Evolutionary conservation across 768 basidiomycete genomes (phyloP), one percentile per base, ranked within the genome.

Genomic region (Hygrophorus russula): DNA sequence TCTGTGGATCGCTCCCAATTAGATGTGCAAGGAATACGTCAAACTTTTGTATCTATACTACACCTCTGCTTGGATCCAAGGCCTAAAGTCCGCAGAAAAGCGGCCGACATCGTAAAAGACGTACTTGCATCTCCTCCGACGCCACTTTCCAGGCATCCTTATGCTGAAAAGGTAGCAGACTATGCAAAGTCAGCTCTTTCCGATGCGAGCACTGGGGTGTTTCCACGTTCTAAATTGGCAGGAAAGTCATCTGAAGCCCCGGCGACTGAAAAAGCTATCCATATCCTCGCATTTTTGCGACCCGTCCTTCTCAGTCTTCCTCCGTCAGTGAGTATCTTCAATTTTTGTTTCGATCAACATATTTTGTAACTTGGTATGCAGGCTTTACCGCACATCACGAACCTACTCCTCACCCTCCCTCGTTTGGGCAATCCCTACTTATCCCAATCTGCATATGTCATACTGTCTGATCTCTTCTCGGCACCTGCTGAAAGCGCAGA

Each of bases 1-100:
- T 65, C 80, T n/a, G 68, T 92, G 13, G 86, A 92, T 49, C 65
- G 76, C 19, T 65, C 78, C 0, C 78, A 85, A 36, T 66, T 96
- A 43, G 82, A 87, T 28, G 63, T 60, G 1, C 76, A 71, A 45
- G 72, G 70, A 39, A 70, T 87, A 38, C 80, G 86, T 31, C 87
- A 93, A 58, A 71, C 81, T 2, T 97, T 92, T 68, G 82, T 84
- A 35, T 81, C 86, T 30, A 68, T 96, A 42, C 65, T 98, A 33
- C 82, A 87, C 38, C 65, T 96, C 37, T 81, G 78, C 51, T 69
- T 90, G 35, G 96, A 99, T 63, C 73, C 81, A 3, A 69, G 96
- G 40, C 96, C 96, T 14, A 97, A 98, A 66, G 91, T 99, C 41
- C 79, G 96, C 44, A 92, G 76, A 61, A 79, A 82, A 56, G 92